Conservation (phyloP, 176 grass and related monocot species). For the Oropetium thomaeum region DNA sequence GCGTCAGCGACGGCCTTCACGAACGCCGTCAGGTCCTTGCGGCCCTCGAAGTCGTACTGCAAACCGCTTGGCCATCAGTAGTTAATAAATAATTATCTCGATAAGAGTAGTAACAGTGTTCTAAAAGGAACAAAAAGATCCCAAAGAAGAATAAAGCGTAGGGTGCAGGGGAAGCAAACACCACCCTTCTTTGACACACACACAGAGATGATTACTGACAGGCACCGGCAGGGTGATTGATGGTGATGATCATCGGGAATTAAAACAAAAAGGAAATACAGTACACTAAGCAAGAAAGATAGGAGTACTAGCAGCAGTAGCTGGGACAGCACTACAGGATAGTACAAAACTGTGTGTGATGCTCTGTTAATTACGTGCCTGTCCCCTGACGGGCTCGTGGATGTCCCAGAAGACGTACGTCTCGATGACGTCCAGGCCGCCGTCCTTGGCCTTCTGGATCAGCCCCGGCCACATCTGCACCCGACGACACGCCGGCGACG, state of each 20-base stretch:
- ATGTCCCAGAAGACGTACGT: slow-evolving; percentile 96
- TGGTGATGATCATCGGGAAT: background rate
- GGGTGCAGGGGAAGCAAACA: slow-evolving; percentile 40
- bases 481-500: background rate
- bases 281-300: too few species aligned
- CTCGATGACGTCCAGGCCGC: slow-evolving; percentile 85
- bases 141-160: slow-evolving; percentile 29
- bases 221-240: background rate
- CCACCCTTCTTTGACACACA: slow-evolving; percentile 9
- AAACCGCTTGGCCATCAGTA: slow-evolving; percentile 4
- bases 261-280: background rate
- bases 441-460: slow-evolving; percentile 95
- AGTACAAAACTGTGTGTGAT: too few species aligned
- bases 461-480: slow-evolving; percentile 96
- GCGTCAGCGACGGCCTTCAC: slow-evolving; percentile 85
- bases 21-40: slow-evolving; percentile 88
- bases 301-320: too few species aligned
- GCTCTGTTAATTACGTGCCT: slow-evolving; percentile 43
- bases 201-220: slow-evolving; percentile 18
- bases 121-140: background rate
- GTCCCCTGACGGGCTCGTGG: slow-evolving; percentile 81
- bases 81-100: background rate
- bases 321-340: too few species aligned
- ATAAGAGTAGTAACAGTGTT: background rate
- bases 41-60: slow-evolving; percentile 98